Percentiles rank a stretch among this genome's conserved stretches.
These are phyloP conservation scores for Rhododendron griersonianum DNA, from an alignment of 148 eudicot genomes.

Conservation along the genomic window DNA sequence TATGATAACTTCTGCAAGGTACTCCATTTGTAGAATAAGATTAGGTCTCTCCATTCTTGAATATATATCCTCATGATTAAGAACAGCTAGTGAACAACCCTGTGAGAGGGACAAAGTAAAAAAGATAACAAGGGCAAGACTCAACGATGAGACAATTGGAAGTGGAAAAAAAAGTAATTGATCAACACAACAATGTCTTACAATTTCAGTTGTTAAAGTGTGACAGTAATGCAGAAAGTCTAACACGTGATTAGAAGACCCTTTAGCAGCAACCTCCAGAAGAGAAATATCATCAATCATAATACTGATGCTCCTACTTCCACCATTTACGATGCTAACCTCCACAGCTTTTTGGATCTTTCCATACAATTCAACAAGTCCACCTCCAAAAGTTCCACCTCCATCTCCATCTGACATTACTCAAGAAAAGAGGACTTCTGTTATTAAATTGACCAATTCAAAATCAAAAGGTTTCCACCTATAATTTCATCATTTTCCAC, in stretches of 20 bases:
- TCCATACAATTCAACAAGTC: constrained; percentile 55
- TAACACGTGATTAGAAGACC: constrained; percentile 59
- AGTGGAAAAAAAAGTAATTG: neutral
- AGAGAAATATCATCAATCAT: constrained; percentile 84
- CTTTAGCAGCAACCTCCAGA: constrained; percentile 82
- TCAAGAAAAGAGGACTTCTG: neutral
- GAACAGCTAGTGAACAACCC: constrained; percentile 67
- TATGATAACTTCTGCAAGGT: constrained; percentile 56
- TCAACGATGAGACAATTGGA: neutral
- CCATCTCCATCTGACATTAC: constrained; percentile 26
- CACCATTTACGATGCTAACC: constrained; percentile 27
- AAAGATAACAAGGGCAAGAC: neutral
- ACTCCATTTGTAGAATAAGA: constrained; percentile 59
- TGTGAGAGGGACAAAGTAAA: constrained; percentile 18
- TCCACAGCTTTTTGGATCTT: constrained; percentile 69
- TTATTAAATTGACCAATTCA: neutral
- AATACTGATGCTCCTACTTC: constrained; percentile 38
- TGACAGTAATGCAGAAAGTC: constrained; percentile 83
- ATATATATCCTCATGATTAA: constrained; percentile 76
- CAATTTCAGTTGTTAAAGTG: constrained; percentile 64
- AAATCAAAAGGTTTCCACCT: neutral
- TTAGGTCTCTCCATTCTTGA: constrained; percentile 36
- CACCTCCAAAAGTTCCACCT: constrained; percentile 28
- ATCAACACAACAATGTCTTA: constrained; percentile 24
- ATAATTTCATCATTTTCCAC: neutral